phyloP scores from a whole-genome alignment of 257 asterid genomes.

The Parsonsia alboflavescens region DNA sequence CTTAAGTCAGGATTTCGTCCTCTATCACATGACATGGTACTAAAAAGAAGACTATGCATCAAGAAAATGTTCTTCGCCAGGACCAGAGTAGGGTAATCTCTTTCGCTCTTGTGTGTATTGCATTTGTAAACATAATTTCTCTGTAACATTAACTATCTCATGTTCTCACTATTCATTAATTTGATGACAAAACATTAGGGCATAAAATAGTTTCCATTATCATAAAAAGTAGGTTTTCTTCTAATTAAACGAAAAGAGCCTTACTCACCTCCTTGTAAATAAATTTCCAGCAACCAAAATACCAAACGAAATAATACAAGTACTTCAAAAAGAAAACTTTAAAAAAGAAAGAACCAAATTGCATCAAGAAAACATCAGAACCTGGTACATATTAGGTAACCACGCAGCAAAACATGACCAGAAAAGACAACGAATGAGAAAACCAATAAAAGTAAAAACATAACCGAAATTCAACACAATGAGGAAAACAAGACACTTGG shows the following conservation, averaged over 20 bases:
- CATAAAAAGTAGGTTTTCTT: neutral
- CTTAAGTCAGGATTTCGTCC: neutral
- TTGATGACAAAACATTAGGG: neutral
- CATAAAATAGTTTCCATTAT: neutral
- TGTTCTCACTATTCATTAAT: neutral
- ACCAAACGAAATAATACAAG: neutral
- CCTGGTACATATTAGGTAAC: neutral
- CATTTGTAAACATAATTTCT: neutral
- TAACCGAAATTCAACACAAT: neutral
- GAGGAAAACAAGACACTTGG: neutral
- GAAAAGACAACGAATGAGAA: constrained; percentile 5
- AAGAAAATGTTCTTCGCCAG: neutral
- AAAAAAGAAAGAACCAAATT: neutral
- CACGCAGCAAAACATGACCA: neutral
- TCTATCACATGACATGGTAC: neutral
- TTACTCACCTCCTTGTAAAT: neutral
- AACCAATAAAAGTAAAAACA: neutral
- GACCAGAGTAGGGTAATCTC: neutral
- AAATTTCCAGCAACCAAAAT: neutral
- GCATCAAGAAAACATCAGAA: neutral
- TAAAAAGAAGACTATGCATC: neutral
- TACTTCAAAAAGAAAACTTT: neutral
- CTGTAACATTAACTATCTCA: neutral
- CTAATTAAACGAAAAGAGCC: neutral
- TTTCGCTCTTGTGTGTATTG: neutral